Percentiles rank a stretch among this genome's conserved stretches.
Evolutionary conservation across 2,329 filamentous ascomycete genomes (phyloP).

Genomic region (Neopestalotiopsis rosae): DNA sequence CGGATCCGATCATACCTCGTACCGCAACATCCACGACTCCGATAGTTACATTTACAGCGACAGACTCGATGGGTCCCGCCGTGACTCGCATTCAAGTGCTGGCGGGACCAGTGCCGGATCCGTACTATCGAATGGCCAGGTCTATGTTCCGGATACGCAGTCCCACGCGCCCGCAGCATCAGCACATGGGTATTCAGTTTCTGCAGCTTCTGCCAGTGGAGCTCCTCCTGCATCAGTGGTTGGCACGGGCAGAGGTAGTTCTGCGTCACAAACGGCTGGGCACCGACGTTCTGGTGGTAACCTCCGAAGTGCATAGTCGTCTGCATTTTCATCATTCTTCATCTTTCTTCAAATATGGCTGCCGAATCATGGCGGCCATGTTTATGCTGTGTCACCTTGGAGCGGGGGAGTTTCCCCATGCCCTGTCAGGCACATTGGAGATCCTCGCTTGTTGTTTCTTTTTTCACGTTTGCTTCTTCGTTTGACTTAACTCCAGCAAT

Average conservation of each 20-base stretch:
- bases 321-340: conserved; percentile 18
- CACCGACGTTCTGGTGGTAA: conserved; percentile 38
- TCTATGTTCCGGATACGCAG: conserved; percentile 37
- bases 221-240: conserved; percentile 23
- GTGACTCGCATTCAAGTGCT: conserved; percentile 30
- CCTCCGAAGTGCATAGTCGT: conserved; percentile 35
- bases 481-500: not conserved
- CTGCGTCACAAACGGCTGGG: conserved; percentile 31
- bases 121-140: conserved; percentile 38
- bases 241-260: conserved; percentile 25
- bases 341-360: conserved; percentile 26
- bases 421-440: not conserved
- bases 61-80: conserved; percentile 27
- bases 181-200: conserved; percentile 28
- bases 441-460: conserved; percentile 1
- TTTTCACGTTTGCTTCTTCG: not conserved
- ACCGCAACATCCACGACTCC: conserved; percentile 30
- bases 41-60: conserved; percentile 36
- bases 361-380: conserved; percentile 25
- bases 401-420: not conserved
- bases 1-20: conserved; percentile 23
- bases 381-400: conserved; percentile 5
- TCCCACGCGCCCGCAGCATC: conserved; percentile 19
- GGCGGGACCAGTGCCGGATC: conserved; percentile 28
- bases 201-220: conserved; percentile 23